Conservation (phyloP, 164 flowering plant genomes). For the Umbilicus rupestris region DNA sequence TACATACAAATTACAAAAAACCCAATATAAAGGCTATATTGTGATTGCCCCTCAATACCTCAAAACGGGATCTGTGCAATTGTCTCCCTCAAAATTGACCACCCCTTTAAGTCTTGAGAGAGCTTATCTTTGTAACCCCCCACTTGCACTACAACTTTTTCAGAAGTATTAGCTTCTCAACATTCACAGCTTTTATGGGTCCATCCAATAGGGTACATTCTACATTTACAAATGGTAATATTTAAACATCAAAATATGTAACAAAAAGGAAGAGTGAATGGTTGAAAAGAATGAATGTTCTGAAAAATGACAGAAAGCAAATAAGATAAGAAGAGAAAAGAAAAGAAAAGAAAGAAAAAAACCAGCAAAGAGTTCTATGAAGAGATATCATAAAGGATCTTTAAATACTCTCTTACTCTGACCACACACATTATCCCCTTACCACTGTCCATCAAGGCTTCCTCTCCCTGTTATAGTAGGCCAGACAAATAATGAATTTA, state of each 20-base stretch:
- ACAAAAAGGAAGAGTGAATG: not conserved
- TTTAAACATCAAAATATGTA: not conserved
- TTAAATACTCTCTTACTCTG: not conserved
- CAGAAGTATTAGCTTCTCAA: not conserved
- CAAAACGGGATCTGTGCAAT: not conserved
- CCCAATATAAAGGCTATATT: not conserved
- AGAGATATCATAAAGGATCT: constrained; percentile 4
- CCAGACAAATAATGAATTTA: too few relatives aligned
- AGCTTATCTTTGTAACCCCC: not conserved
- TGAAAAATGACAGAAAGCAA: not conserved
- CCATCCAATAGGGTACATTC: not conserved
- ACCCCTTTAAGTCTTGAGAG: not conserved
- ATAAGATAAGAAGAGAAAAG: not conserved
- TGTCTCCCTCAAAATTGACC: not conserved
- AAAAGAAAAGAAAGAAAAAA: not conserved
- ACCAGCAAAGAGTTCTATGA: not conserved
- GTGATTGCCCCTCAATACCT: not conserved
- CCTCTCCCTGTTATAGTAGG: too few relatives aligned
- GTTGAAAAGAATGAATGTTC: not conserved
- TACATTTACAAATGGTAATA: not conserved
- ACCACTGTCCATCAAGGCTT: too few relatives aligned
- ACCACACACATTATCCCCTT: not conserved
- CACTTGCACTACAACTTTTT: not conserved
- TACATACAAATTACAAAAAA: not conserved
- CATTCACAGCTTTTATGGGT: not conserved